Base-by-base conservation (phyloP, 192 early-diverging fungal genomes). In the Backusella macrospora region DNA sequence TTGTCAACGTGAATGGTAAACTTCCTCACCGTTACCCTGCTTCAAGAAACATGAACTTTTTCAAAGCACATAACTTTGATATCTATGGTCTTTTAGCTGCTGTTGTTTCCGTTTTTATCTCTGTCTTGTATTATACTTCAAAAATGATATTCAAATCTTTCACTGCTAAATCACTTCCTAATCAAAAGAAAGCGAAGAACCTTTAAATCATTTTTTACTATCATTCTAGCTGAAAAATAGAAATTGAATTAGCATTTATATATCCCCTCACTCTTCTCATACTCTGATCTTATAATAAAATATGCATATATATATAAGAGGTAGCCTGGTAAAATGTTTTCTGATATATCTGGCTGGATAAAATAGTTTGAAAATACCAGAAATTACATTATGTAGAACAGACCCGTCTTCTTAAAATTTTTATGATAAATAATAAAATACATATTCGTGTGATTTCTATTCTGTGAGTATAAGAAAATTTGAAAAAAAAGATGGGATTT, bases 11-110 rank as follows among this genome's bases (percentile, higher is more conserved):
- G 9, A 40, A 70, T 13, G 64, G 74, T 3, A 5, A 21, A 18
- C 29, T 78, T 15, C 73, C 77, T n/a, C 73, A 73, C 48, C 64
- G 73, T 12, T 74, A 71, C 34, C 23, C 52, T 14, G 63, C 43
- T 5, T 37, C 77, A 14, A 26, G 66, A 64, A 38, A 78, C 15
- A 67, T 74, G 73, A 44, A 63, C 16, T 79, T 38, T 38, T 45
- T 74, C 7, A 74, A 71, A 18, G 48, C 73, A 0, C 45, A 66
- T 18, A 74, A 79, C 26, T 16, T 74, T 12, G 77, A 79, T 18
- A 5, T 79, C 0, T 65, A 65, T 2, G 64, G 37, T 8, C 39
- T 65, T 6, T 42, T 65, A 6, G 48, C 48, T 18, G n/a, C 21
- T 16, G 2, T 52, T 3, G 18, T 52, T 52, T 52, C 18, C 6